Evolutionary conservation across 257 asterid species (phyloP).

Genomic region (Coffea canephora): DNA sequence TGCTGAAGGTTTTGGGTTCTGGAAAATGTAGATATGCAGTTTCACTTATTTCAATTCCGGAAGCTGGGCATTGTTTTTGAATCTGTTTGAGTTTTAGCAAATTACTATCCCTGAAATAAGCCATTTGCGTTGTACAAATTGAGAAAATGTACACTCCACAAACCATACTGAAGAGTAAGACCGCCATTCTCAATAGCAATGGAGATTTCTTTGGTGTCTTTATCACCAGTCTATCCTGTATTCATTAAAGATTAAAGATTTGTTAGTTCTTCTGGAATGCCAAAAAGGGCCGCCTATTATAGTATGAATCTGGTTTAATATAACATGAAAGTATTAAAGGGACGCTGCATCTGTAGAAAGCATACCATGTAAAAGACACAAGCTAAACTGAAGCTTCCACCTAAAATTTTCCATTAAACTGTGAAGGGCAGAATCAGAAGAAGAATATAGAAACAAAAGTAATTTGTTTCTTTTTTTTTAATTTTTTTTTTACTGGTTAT

Average conservation of each 20-base stretch:
- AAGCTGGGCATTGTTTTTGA: conserved; percentile 36
- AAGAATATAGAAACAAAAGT: neutral
- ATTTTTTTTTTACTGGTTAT: neutral
- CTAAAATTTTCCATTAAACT: conserved; percentile 41
- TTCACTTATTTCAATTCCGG: conserved; percentile 32
- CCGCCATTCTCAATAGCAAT: conserved; percentile 40
- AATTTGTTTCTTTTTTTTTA: neutral
- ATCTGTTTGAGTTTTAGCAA: conserved; percentile 27
- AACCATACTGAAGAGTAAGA: conserved; percentile 40
- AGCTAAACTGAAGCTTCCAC: conserved; percentile 47
- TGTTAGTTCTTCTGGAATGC: neutral
- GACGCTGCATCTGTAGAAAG: conserved; percentile 1
- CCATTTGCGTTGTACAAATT: conserved; percentile 43
- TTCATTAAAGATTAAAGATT: neutral
- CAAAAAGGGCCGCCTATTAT: neutral
- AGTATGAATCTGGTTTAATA: neutral
- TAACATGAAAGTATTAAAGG: neutral
- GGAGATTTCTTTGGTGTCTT: conserved; percentile 56
- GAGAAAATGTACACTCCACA: conserved; percentile 57
- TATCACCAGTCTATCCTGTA: conserved; percentile 44
- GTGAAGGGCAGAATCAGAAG: neutral
- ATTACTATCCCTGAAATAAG: conserved; percentile 26
- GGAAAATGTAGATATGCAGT: conserved; percentile 64
- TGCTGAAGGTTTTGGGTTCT: conserved; percentile 53
- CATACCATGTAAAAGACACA: neutral